Evolutionary conservation across 306 rosid species (phyloP).

Genomic region (Malus fusca): DNA sequence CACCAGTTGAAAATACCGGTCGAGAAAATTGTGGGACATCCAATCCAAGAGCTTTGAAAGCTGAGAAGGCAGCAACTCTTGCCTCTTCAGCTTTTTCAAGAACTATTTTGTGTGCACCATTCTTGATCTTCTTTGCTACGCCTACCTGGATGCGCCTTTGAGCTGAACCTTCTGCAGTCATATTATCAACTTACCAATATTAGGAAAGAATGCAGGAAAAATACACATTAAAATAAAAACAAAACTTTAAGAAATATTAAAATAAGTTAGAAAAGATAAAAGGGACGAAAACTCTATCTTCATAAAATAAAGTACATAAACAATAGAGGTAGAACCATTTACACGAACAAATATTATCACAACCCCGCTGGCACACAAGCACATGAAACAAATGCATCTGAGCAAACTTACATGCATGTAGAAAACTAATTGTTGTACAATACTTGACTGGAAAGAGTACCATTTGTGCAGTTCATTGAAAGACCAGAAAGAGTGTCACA

Average conservation of each 20-base stretch:
- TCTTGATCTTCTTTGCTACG: conserved; percentile 88
- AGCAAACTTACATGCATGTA: neutral
- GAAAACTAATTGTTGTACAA: neutral
- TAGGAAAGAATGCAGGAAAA: neutral
- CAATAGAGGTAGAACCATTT: neutral
- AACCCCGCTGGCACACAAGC: neutral
- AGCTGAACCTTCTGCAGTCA: conserved; percentile 52
- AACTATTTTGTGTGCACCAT: conserved; percentile 89
- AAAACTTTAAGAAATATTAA: neutral
- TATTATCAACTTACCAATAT: conserved; percentile 18
- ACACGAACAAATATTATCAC: neutral
- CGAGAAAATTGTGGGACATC: conserved; percentile 64
- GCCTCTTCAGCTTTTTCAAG: conserved; percentile 98
- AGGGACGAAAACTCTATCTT: neutral
- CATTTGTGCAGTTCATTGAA: neutral
- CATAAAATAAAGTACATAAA: neutral
- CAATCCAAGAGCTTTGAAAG: conserved; percentile 82
- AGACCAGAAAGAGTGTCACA: neutral
- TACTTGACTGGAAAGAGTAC: neutral
- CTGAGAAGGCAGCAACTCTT: conserved; percentile 76
- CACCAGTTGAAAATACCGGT: conserved; percentile 31
- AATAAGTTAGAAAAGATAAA: neutral
- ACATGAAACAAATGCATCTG: neutral
- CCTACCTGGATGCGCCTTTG: conserved; percentile 69
- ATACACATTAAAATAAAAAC: neutral